Conservation (phyloP, 129 eudicot species). For the Tagetes patula region DNA sequence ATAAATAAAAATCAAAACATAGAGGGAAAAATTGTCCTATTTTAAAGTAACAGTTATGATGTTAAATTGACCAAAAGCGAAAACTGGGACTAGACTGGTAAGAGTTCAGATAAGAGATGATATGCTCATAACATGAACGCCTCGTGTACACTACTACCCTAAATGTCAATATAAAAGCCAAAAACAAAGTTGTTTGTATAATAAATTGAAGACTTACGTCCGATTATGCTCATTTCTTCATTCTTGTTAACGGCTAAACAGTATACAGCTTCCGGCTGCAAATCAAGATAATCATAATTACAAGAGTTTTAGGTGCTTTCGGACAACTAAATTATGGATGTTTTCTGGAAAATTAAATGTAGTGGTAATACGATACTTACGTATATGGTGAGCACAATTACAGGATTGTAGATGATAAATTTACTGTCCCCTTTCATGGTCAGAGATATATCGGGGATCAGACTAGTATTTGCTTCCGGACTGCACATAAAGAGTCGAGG, state of each 20-base stretch:
- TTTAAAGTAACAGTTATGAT: not conserved
- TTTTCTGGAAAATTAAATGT: not conserved
- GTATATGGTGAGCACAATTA: slow-evolving; percentile 59
- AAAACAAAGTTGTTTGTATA: not conserved
- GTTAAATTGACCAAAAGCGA: not conserved
- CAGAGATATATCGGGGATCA: slow-evolving; percentile 54
- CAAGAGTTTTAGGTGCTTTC: not conserved
- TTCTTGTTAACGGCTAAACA: slow-evolving; percentile 74
- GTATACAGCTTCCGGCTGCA: slow-evolving; percentile 69
- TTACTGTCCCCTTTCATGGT: slow-evolving; percentile 65
- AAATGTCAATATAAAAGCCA: not conserved
- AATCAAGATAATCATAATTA: slow-evolving; percentile 15
- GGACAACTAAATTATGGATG: not conserved
- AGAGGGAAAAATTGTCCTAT: not conserved
- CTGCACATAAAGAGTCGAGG: slow-evolving; percentile 37
- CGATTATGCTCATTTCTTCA: slow-evolving; percentile 68
- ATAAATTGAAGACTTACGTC: slow-evolving; percentile 60
- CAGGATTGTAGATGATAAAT: slow-evolving; percentile 53
- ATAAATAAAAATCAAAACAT: not conserved
- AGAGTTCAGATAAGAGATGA: not conserved
- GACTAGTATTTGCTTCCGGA: slow-evolving; percentile 53
- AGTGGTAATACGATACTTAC: slow-evolving; percentile 45
- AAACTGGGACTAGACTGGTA: not conserved
- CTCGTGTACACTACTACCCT: not conserved
- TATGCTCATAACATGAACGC: not conserved